A percentile compares a stretch with the other conserved stretches of the same genome.
Conservation (phyloP, 306 rosid species). For the Gastrolobium bilobum region DNA sequence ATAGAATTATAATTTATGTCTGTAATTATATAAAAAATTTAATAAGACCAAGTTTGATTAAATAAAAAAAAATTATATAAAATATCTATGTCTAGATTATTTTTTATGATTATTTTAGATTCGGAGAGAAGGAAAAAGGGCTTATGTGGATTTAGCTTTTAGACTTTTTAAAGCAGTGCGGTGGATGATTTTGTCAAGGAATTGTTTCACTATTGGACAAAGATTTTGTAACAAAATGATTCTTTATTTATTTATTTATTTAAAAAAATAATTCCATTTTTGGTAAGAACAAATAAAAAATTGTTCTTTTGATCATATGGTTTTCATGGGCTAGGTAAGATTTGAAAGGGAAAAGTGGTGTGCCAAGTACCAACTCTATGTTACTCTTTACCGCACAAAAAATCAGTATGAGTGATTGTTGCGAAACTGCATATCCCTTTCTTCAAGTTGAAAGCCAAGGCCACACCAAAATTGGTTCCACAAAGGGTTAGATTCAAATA, state of each 20-base stretch:
- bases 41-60: neutral
- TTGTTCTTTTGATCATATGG: constrained; percentile 9
- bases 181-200: constrained; percentile 51
- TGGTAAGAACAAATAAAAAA: neutral
- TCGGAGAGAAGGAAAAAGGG: neutral
- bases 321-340: constrained; percentile 49
- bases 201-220: constrained; percentile 46
- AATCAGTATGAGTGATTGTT: constrained; percentile 50
- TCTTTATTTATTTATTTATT: constrained; percentile 19
- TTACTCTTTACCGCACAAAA: constrained; percentile 62
- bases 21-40: neutral
- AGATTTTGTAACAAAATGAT: constrained; percentile 51
- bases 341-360: constrained; percentile 54
- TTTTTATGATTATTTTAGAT: constrained; percentile 1
- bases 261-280: neutral
- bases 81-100: neutral
- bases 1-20: neutral
- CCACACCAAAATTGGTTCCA: constrained; percentile 50
- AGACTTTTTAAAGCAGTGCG: constrained; percentile 42
- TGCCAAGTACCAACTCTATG: constrained; percentile 52
- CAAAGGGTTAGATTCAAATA: constrained; percentile 53
- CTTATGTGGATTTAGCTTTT: constrained; percentile 39
- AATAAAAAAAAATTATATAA: neutral
- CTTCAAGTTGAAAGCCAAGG: constrained; percentile 52
- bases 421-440: constrained; percentile 55